phyloP scores from a whole-genome alignment of 1,139 yeast species.

The Diutina siamensis region DNA sequence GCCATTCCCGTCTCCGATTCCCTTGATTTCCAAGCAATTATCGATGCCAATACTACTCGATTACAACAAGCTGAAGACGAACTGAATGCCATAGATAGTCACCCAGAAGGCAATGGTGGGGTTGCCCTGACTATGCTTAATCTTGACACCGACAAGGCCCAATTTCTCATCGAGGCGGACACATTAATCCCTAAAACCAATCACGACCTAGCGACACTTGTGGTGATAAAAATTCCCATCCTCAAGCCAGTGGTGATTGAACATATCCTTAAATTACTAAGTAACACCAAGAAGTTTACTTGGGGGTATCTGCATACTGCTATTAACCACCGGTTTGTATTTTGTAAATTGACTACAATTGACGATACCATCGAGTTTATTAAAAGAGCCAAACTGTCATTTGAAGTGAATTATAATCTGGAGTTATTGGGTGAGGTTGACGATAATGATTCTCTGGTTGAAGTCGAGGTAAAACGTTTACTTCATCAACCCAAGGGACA shows the following conservation, averaged over 20 bases:
- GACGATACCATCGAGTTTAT: not conserved
- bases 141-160: not conserved
- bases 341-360: not conserved
- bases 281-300: not conserved
- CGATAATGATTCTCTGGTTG: not conserved
- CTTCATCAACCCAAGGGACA: not conserved
- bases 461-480: not conserved
- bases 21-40: not conserved
- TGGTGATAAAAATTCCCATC: not conserved
- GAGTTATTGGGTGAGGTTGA: not conserved
- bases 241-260: not conserved
- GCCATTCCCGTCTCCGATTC: not conserved
- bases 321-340: not conserved
- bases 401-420: not conserved
- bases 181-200: not conserved
- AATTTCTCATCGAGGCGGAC: not conserved
- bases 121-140: not conserved
- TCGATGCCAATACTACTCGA: not conserved
- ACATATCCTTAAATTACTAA: not conserved
- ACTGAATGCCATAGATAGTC: not conserved
- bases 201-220: not conserved
- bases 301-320: slow-evolving; percentile 1
- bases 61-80: not conserved
- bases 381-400: not conserved
- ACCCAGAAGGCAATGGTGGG: not conserved